Base-by-base conservation (phyloP, 495 filamentous ascomycete species). In the Podospora anserina region DNA sequence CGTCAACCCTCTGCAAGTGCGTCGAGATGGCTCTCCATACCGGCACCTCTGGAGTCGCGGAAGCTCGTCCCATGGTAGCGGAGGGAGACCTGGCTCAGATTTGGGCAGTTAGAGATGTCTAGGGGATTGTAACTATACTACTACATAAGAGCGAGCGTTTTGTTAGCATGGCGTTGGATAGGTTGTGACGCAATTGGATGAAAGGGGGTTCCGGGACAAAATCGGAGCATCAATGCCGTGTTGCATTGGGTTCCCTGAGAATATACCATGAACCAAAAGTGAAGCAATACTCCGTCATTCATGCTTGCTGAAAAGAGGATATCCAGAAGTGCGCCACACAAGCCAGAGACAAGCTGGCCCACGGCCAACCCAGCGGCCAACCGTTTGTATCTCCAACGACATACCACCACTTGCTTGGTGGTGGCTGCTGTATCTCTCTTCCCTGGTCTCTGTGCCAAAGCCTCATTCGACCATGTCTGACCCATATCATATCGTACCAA, bases 191-290 rank as follows among this genome's bases (percentile, higher is more conserved):
- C 39, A 0, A 0, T 78, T 44, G 78, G 78, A 2, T 76, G 72
- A 18, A 69, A 65, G 9, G 75, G 75, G 78, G 55, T 82, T 81
- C 32, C 75, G 77, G 61, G 75, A 68, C 2, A 77, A 74, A 71
- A 77, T 74, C 59, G 67, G 39, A 49, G 9, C 39, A 1, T 49
- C 9, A 11, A 49, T 16, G 15, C 9, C 39, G 15, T 9, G 5
- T 3, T 49, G 39, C 13, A 0, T 49, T 49, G 39, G 9, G 39
- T 49, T 4, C 7, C 1, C 30, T 32, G 30, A 5, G 7, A 32
- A 32, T 32, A 32, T 32, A 32, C 4, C 7, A 32, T 32, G 1
- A 32, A 5, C 30, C 30, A 32, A 32, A 13, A 16, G 7, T 18
- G 39, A 49, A 49, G 13, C 15, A 16, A 11, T 16, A 13, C 13